Evolutionary conservation across 805 yeast genomes (phyloP), one percentile per base, ranked within the genome.

Genomic region (Candida nemodendra): DNA sequence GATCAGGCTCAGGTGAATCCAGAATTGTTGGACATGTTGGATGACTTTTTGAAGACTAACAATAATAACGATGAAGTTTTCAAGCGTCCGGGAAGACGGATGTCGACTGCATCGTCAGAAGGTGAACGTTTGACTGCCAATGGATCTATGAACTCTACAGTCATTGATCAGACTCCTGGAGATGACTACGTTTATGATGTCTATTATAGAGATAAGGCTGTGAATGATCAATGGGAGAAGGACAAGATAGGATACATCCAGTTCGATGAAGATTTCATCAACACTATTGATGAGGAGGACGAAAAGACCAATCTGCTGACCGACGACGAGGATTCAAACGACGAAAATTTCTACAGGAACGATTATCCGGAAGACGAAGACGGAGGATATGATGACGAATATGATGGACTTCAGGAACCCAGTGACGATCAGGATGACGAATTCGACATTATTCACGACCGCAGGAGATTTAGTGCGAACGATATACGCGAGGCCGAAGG

Each of bases 331-430:
- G 95, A 85, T 54, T 84, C 93, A 0, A 85, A 85, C 55, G 96
- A 96, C 15, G 99, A 91, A 64, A 88, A 85, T 38, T 90, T 81
- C 54, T 91, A 91, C 57, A 78, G 79, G 51, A 91, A 93, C 61
- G 98, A 91, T 54, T 91, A 91, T 54, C 98, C 98, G 0, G 95
- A 88, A 31, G 96, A 90, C 54, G 96, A 88, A 46, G 91, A 85
- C 51, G 88, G 79, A 8, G 79, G 61, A 11, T 62, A 62, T 19
- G 71, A 54, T 9, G 53, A 56, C 51, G 52, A 54, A 33, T 50
- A 52, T 3, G 39, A 48, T 22, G 56, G 50, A 2, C 22, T 48
- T 5, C 48, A 38, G 9, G 66, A 58, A 29, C 63, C 59, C 36
- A 65, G 65, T 34, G 69, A 62, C 34, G 71, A 64, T 34, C 69